Base-by-base conservation (phyloP, 2,329 filamentous ascomycete species). In the Trichophyton schoenleinii region DNA sequence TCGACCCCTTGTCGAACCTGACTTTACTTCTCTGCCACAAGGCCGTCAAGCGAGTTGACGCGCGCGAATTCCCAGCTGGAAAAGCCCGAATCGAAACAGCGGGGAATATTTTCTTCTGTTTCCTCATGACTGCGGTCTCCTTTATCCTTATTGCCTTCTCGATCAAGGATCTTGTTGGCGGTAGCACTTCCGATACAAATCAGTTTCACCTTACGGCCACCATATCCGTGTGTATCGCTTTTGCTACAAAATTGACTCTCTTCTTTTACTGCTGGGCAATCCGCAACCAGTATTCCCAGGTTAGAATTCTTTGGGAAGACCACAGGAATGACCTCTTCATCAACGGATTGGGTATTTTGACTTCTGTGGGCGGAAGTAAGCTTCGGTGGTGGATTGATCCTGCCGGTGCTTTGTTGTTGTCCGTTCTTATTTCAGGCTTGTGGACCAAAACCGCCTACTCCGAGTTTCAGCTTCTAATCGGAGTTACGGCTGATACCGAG, bases 321-420 rank as follows among this genome's bases (percentile, higher is more conserved):
- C 94, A 99, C 77, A 87, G 94, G 64, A 99, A 99, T 71, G 94
- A 99, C 71, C 80, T 99, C n/a, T 80, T 96, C 68, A 90, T 99
- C 81, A 99, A 97, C 73, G 90, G 90, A 60, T 90, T 95, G 67
- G 91, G 88, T 83, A 85, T 97, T 65, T 75, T 96, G 60, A 96
- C 91, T 0, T 92, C 88, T 2, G 86, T 96, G n/a, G 89, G 90
- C 61, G 94, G 94, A 38, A 85, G 86, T 65, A 95, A 95, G 78
- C 79, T 97, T 22, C 79, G 80, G 63, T 96, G 92, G 92, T 97
- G 90, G 89, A 85, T 99, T 66, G 94, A 99, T 75, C 91, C 94
- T 0, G 85, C 88, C 77, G 94, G 94, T 49, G 92, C 94, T 68
- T 87, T 97, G 67, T 73, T 94, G 18, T 79, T 97, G 41, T 95